Evolutionary conservation across 768 basidiomycete genomes (phyloP).

Genomic region (Kwoniella europaea): DNA sequence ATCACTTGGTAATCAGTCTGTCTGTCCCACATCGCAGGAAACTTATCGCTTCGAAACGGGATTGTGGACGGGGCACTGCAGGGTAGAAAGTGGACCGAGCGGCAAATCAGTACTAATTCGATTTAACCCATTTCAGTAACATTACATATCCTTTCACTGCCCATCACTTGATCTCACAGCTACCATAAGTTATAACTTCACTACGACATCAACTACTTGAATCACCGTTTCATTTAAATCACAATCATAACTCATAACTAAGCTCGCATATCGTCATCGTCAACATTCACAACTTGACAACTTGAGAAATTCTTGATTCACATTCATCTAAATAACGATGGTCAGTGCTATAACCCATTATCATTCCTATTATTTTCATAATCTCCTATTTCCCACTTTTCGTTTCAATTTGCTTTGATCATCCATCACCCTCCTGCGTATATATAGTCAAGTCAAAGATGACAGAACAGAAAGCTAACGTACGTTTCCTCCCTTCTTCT

Average conservation of each 20-base stretch:
- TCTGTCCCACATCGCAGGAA: neutral
- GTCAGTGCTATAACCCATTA: slow-evolving; percentile 1
- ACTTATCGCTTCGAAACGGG: slow-evolving; percentile 4
- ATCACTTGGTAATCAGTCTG: neutral
- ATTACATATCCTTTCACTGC: neutral
- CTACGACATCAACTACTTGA: neutral
- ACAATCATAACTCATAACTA: neutral
- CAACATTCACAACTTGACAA: neutral
- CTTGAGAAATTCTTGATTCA: neutral
- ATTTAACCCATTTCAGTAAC: neutral
- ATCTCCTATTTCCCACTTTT: neutral
- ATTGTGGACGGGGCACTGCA: neutral
- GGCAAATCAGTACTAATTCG: neutral
- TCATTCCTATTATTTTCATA: neutral
- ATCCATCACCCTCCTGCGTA: neutral
- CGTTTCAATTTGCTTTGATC: neutral
- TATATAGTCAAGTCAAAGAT: neutral
- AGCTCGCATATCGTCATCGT: neutral
- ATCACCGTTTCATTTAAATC: neutral
- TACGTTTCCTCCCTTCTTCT: slow-evolving; percentile 19
- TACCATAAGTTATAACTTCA: neutral
- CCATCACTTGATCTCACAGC: neutral
- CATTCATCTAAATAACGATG: neutral
- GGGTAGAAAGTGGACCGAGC: slow-evolving; percentile 4
- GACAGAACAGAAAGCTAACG: slow-evolving; percentile 17